Base-by-base conservation (phyloP, 495 filamentous ascomycete species). In the Aspergillus diversus region DNA sequence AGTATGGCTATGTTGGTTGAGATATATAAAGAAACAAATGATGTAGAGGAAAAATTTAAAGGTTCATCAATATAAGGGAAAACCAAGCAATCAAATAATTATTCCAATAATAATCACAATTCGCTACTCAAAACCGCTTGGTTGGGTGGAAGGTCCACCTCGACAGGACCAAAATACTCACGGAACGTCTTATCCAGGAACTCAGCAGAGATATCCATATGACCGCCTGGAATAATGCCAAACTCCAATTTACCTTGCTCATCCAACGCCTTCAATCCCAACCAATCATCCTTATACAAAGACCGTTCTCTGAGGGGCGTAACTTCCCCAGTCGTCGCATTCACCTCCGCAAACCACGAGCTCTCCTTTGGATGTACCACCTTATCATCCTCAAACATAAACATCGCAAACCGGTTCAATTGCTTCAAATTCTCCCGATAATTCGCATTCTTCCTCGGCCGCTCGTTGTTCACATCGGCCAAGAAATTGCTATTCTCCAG, bases 381-480 rank as follows among this genome's bases (percentile, higher is more conserved):
- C 50, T 78, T 84, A 78, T 99, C 95, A 7, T 97, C 86, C 60
- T 86, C 87, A 72, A 98, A 99, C 81, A 96, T 80, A 71, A 88
- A 92, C 91, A 97, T 92, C 35, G 90, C 89, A 63, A 99, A 92
- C 63, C 85, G 85, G 70, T 92, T 87, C 66, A 99, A 70, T 52
- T 70, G 75, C 33, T 75, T 81, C 58, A 99, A 71, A 72, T 92
- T 89, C 68, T 83, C 73, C 73, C 83, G 88, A 74, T 98, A 98
- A 7, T 76, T 83, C 48, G 71, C 66, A 65, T 93, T 97, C 83
- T 94, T 97, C 57, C 70, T 31, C 16, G 50, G 72, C 3, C 96
- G 83, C 84, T 98, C 95, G 71, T 97, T 97, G 77, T 99, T 99
- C 75, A 98, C 88, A 74, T 98, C 94, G n/a, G 94, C 95, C n/a